Evolutionary conservation across 306 rosid genomes (phyloP), one percentile per base, ranked within the genome.

Genomic region (Adenanthera pavonina): DNA sequence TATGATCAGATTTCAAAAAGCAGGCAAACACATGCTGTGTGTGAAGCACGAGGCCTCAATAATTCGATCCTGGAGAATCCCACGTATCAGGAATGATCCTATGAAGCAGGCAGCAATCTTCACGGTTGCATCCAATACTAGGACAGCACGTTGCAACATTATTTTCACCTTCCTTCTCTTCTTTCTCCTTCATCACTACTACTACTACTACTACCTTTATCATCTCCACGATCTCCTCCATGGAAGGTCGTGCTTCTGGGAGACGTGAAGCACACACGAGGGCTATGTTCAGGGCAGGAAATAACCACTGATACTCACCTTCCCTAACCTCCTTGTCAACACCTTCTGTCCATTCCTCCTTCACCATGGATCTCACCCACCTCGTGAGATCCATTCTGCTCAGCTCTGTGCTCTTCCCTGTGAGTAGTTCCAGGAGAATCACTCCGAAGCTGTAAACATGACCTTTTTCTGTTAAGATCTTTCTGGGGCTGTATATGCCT

Each of bases 281-380:
- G 15, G 87, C 89, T 34, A 74, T 74, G 13, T 77, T 83, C 4
- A 86, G 17, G 44, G 83, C 36, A 17, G 83, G 86, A 73, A 86
- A 80, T 17, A 81, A 86, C 84, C 91, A 93, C 46, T 85, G 88
- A 33, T 84, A 78, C 38, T 69, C 78, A 74, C 69, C 73, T 67
- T 81, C 82, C 17, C 68, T 85, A 8, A 91, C 88, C 71, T 90
- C 90, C 13, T 82, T 90, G 72, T 92, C 97, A 66, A 92, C 1
- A 92, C 97, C 52, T 0, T 93, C 97, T 2, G 97, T 92, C 97
- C 98, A 91, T 80, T 94, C 96, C 71, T 92, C 97, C 20, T 85
- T 88, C 38, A 94, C 90, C 84, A 89, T 92, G 67, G 96, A 89
- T 68, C 83, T 86, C 1, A 92, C 96, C 97, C 96, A 94, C 80